Conservation (phyloP, 1,284 basidiomycete genomes). For the Microbotryum saponariae region DNA sequence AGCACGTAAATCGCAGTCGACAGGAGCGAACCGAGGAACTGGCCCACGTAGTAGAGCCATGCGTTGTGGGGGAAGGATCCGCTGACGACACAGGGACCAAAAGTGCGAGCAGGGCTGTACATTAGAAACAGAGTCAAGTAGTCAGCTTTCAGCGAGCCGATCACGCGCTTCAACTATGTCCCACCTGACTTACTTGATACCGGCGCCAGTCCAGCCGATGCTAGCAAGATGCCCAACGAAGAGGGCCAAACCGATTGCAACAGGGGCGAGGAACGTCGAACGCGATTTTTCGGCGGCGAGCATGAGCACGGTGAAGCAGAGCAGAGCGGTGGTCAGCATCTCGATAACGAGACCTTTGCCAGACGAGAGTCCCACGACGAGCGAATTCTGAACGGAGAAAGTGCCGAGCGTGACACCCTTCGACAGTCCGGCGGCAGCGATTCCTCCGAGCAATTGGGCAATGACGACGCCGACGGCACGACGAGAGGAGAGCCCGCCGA, state of each 20-base stretch:
- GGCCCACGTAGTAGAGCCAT: conserved; percentile 39
- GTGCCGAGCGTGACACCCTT: conserved; percentile 42
- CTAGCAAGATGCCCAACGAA: conserved; percentile 44
- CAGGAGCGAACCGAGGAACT: conserved; percentile 38
- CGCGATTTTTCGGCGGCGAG: conserved; percentile 48
- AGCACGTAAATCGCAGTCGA: conserved; percentile 43
- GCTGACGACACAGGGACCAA: conserved; percentile 43
- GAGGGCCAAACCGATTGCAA: conserved; percentile 48
- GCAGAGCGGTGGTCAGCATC: conserved; percentile 46
- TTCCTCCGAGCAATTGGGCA: conserved; percentile 45
- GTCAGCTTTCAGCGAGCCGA: not conserved
- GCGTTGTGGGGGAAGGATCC: conserved; percentile 37
- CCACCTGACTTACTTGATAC: not conserved
- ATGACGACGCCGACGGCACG: conserved; percentile 43
- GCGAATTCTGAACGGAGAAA: conserved; percentile 41
- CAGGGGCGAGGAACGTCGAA: conserved; percentile 48
- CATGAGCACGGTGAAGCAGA: conserved; percentile 43
- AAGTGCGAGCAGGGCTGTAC: conserved; percentile 34
- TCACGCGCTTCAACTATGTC: no score
- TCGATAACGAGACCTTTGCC: conserved; percentile 41
- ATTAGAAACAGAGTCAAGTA: not conserved
- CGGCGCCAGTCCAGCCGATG: conserved; percentile 7
- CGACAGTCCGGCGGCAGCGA: conserved; percentile 45
- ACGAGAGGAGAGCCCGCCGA: conserved; percentile 43
- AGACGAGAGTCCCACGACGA: conserved; percentile 37